phyloP scores from a whole-genome alignment of 2,329 filamentous ascomycete genomes.

The Beauveria sp. region DNA sequence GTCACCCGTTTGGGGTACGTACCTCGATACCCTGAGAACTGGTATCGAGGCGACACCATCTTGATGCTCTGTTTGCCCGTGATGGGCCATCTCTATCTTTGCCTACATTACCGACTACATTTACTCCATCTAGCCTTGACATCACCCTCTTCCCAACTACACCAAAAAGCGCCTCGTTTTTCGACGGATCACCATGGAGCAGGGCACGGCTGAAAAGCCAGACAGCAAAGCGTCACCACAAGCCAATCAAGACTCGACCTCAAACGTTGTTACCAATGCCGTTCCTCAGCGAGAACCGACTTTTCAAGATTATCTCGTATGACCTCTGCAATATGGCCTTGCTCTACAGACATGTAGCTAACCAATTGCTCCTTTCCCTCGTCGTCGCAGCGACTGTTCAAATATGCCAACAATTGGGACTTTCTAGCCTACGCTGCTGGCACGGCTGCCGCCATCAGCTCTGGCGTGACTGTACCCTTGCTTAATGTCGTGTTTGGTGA shows the following conservation, averaged over 20 bases:
- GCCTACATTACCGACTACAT: too few relatives aligned
- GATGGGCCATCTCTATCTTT: background rate
- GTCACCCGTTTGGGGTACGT: too few relatives aligned
- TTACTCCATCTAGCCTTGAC: too few relatives aligned
- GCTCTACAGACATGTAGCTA: background rate
- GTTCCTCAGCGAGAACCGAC: slow-evolving; percentile 32
- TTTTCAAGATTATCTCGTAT: slow-evolving; percentile 33
- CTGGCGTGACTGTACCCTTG: slow-evolving; percentile 48
- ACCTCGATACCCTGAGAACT: too few relatives aligned
- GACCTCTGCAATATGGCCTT: too few relatives aligned
- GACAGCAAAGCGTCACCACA: background rate
- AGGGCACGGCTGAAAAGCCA: background rate
- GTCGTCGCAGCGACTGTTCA: slow-evolving; percentile 38
- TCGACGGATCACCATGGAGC: background rate
- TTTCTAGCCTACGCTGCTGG: slow-evolving; percentile 33
- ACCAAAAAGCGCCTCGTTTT: too few relatives aligned
- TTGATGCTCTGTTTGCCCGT: slow-evolving; percentile 32
- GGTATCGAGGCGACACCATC: slow-evolving; percentile 44
- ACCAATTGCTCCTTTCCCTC: too few relatives aligned
- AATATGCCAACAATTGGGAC: slow-evolving; percentile 50
- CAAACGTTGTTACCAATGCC: background rate
- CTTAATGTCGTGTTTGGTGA: slow-evolving; percentile 53
- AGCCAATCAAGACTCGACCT: background rate
- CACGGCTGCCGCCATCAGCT: slow-evolving; percentile 42
- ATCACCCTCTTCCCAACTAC: too few relatives aligned